Conservation (phyloP, 2,329 filamentous ascomycete species). For the Fusarium hainanense region DNA sequence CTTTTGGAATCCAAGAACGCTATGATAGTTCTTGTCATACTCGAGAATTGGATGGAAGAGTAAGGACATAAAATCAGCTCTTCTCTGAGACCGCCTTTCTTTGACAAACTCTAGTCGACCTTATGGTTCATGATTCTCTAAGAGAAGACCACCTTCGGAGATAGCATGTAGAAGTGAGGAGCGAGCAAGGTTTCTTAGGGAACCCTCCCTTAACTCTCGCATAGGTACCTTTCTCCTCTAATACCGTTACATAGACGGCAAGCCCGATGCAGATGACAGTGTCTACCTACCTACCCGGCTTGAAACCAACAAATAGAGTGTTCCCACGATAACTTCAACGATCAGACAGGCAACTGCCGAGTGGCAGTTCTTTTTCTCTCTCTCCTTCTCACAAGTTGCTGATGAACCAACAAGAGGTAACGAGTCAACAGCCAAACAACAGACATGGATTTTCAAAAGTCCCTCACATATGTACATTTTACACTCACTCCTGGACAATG, state of each 20-base stretch:
- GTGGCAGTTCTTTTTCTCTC: not conserved
- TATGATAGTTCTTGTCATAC: not conserved
- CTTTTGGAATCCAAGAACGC: not conserved
- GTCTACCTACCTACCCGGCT: not conserved
- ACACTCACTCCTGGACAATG: not conserved
- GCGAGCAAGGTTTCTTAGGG: constrained; percentile 15
- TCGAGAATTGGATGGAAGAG: not conserved
- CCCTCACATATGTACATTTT: constrained; percentile 7
- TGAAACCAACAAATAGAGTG: not conserved
- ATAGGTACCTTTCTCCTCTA: not conserved
- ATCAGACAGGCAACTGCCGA: not conserved
- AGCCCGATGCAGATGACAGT: constrained; percentile 24
- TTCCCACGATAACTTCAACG: constrained; percentile 8
- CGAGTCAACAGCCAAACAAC: not conserved
- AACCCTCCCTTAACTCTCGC: constrained; percentile 22
- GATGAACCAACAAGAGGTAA: not conserved
- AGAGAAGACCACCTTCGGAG: not conserved
- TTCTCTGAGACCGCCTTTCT: not conserved
- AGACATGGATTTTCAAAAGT: constrained; percentile 9
- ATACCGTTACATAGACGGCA: constrained; percentile 20
- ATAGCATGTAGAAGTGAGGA: not conserved
- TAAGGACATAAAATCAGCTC: not conserved
- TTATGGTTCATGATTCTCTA: not conserved
- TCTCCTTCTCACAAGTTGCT: not conserved
- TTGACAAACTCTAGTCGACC: not conserved